phyloP scores from a whole-genome alignment of 352 stramenopile species.

The Globisporangium cederbergense region DNA sequence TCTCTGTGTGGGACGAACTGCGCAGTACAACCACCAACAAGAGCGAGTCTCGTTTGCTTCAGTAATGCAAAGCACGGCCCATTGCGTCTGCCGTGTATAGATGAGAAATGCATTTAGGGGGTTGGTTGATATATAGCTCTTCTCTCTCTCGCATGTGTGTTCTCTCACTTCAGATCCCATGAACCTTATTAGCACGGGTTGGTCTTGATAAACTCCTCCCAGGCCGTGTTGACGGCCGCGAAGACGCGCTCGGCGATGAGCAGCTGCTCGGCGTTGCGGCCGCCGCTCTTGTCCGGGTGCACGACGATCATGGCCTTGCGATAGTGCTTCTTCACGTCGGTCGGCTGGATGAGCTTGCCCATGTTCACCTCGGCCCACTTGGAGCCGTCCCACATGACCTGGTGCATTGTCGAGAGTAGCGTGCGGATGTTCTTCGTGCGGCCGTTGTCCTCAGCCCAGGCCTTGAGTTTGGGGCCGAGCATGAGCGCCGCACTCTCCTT shows the following conservation, averaged over 20 bases:
- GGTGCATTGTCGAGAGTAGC: constrained; percentile 89
- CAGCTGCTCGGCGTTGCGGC: constrained; percentile 82
- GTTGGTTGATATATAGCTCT: constrained; percentile 14
- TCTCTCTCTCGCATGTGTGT: background rate
- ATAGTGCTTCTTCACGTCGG: constrained; percentile 90
- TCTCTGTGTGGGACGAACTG: background rate
- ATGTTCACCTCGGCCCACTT: constrained; percentile 89
- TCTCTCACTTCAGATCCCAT: too few relatives aligned
- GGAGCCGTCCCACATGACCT: constrained; percentile 88
- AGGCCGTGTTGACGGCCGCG: constrained; percentile 87
- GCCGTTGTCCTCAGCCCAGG: constrained; percentile 83
- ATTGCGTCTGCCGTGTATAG: constrained; percentile 17
- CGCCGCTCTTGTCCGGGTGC: constrained; percentile 88
- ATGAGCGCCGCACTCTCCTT: constrained; percentile 59
- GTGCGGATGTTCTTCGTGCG: constrained; percentile 90
- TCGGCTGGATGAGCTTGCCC: constrained; percentile 88
- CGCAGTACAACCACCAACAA: background rate
- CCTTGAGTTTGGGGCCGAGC: constrained; percentile 73
- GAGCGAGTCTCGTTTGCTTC: background rate
- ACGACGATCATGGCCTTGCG: constrained; percentile 92
- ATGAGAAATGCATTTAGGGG: constrained; percentile 30
- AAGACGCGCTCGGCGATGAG: constrained; percentile 91
- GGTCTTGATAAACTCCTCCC: constrained; percentile 80
- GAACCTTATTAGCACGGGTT: constrained; percentile 46
- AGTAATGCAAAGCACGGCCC: background rate